A percentile compares a stretch with the other conserved stretches of the same genome.
phyloP scores from a whole-genome alignment of 202 grass and related monocot species.

The Brachypodium distachyon region DNA sequence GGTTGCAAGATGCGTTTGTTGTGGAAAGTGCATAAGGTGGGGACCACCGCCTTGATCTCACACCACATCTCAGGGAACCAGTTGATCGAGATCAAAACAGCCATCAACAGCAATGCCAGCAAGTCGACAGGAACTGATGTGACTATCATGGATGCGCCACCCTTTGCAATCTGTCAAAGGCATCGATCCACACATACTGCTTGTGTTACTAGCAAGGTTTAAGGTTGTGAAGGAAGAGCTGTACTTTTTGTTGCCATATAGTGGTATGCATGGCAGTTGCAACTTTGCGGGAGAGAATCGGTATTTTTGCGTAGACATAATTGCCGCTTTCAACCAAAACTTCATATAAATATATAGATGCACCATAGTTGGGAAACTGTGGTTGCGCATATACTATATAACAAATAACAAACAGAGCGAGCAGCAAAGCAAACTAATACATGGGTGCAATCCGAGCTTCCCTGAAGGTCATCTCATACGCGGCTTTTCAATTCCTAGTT shows the following conservation, averaged over 20 bases:
- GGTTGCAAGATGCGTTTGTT: background rate
- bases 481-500: conserved; percentile 8
- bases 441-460: background rate
- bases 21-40: background rate
- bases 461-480: background rate
- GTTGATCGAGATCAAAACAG: background rate
- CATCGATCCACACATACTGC: background rate
- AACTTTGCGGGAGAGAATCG: background rate
- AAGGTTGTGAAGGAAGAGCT: background rate
- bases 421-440: too few relatives aligned
- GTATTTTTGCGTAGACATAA: background rate
- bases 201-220: background rate
- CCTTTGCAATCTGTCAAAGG: background rate
- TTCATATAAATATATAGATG: too few relatives aligned
- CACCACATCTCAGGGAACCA: background rate
- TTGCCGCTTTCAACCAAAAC: too few relatives aligned
- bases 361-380: background rate
- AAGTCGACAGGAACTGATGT: background rate
- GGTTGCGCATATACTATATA: background rate
- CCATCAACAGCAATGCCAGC: background rate
- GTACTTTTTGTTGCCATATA: background rate
- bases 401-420: too few relatives aligned
- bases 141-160: background rate
- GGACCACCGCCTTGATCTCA: background rate
- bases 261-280: background rate